Evolutionary conservation across 768 basidiomycete genomes (phyloP).

Genomic region (Leccinum fibrillosum): DNA sequence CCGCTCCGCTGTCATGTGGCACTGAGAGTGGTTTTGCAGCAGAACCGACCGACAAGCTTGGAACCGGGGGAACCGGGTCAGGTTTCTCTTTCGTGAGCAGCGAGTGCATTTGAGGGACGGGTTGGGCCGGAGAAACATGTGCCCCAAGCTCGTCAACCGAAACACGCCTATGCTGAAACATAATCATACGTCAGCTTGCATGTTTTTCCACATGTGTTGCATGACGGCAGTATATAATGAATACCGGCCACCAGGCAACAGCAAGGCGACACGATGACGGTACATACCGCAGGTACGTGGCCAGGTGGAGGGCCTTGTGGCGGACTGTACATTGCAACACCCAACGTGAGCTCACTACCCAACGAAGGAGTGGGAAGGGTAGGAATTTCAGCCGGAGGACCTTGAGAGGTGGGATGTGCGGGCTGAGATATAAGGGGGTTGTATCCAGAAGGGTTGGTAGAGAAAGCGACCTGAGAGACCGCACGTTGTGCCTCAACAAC

Average conservation of each 20-base stretch:
- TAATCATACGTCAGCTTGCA: constrained; percentile 10
- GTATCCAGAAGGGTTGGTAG: constrained; percentile 34
- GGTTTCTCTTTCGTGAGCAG: constrained; percentile 49
- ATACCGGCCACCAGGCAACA: constrained; percentile 19
- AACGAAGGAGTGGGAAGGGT: constrained; percentile 33
- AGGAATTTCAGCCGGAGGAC: constrained; percentile 5
- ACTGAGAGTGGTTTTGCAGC: constrained; percentile 1
- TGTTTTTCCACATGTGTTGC: constrained; percentile 10
- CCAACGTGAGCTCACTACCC: constrained; percentile 29
- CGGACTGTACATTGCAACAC: constrained; percentile 6
- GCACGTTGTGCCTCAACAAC: constrained; percentile 59
- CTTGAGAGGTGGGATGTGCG: background rate
- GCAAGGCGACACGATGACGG: constrained; percentile 11
- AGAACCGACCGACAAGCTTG: constrained; percentile 9
- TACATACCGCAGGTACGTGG: constrained; percentile 18
- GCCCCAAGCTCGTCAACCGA: constrained; percentile 29
- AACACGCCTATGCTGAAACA: constrained; percentile 15
- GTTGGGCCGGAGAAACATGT: constrained; percentile 3
- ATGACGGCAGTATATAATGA: constrained; percentile 2
- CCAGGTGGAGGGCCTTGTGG: constrained; percentile 13
- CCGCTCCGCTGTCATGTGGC: constrained; percentile 5
- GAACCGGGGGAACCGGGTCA: constrained; percentile 19
- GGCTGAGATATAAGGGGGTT: constrained; percentile 1
- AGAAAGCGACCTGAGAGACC: constrained; percentile 52
- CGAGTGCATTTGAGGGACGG: constrained; percentile 52